Conservation (phyloP, 1,284 basidiomycete genomes). For the Leucocoprinus gongylophorus region DNA sequence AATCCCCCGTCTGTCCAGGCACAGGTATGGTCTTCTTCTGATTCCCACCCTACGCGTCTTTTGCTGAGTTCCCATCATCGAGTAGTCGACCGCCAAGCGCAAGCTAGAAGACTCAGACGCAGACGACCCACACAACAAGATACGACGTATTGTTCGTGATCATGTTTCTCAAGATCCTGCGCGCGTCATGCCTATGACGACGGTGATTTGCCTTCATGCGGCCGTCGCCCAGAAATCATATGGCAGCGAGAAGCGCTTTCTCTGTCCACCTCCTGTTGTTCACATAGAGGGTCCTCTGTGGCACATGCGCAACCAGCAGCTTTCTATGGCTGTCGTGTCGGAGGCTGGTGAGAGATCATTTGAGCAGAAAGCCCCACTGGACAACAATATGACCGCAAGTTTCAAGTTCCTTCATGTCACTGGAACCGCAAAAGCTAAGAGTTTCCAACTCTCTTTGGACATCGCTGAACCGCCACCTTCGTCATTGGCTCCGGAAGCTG, state of each 20-base stretch:
- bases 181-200: constrained; percentile 78
- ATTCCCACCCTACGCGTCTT: constrained; percentile 9
- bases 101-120: constrained; percentile 63
- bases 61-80: constrained; percentile 6
- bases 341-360: constrained; percentile 77
- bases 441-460: constrained; percentile 79
- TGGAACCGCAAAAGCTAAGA: constrained; percentile 83
- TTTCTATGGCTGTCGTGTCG: constrained; percentile 80
- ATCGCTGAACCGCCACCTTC: constrained; percentile 63
- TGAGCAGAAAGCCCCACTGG: constrained; percentile 74
- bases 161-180: constrained; percentile 66
- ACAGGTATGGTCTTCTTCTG: constrained; percentile 24
- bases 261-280: constrained; percentile 84
- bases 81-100: constrained; percentile 47
- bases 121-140: constrained; percentile 70
- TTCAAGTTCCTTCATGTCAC: constrained; percentile 90
- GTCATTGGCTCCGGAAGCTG: constrained; percentile 42
- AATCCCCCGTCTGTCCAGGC: constrained; percentile 21
- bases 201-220: constrained; percentile 80
- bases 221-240: constrained; percentile 91
- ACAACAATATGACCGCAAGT: constrained; percentile 75
- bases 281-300: constrained; percentile 80
- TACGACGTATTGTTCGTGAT: constrained; percentile 72
- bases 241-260: constrained; percentile 86
- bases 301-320: constrained; percentile 71